Percentiles rank a stretch among this genome's conserved stretches.
Conservation (phyloP, 805 yeast species). For the Danielia reshetovae region DNA sequence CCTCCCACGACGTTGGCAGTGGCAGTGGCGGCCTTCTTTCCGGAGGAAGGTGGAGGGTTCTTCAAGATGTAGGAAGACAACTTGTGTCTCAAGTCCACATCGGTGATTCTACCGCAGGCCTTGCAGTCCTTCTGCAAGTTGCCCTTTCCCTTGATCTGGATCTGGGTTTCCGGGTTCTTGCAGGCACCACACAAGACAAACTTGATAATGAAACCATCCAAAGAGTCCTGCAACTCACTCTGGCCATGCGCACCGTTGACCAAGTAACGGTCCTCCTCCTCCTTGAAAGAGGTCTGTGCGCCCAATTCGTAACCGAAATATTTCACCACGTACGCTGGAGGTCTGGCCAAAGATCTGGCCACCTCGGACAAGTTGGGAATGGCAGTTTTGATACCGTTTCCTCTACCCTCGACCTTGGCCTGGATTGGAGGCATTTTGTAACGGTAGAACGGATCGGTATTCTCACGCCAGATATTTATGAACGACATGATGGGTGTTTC, state of each 20-base stretch:
- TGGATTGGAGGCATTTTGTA: slow-evolving; percentile 98
- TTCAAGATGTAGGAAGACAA: slow-evolving; percentile 82
- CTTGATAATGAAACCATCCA: slow-evolving; percentile 91
- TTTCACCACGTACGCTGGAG: slow-evolving; percentile 87
- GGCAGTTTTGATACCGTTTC: slow-evolving; percentile 98
- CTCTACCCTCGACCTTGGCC: slow-evolving; percentile 97
- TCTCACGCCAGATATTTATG: slow-evolving; percentile 93
- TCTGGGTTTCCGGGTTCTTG: slow-evolving; percentile 96
- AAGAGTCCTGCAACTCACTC: slow-evolving; percentile 81
- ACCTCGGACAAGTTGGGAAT: slow-evolving; percentile 87
- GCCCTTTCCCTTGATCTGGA: slow-evolving; percentile 71
- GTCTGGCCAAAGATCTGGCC: slow-evolving; percentile 91
- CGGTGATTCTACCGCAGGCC: slow-evolving; percentile 92
- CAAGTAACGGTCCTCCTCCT: slow-evolving; percentile 76
- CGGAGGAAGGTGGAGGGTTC: slow-evolving; percentile 75
- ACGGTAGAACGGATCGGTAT: slow-evolving; percentile 97
- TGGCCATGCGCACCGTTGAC: slow-evolving; percentile 96
- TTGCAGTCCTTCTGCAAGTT: slow-evolving; percentile 87
- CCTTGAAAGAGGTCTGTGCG: slow-evolving; percentile 86
- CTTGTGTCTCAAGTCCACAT: slow-evolving; percentile 81
- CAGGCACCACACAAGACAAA: slow-evolving; percentile 93
- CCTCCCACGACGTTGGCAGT: slow-evolving; percentile 87
- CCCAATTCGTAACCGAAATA: slow-evolving; percentile 96
- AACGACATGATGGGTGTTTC: slow-evolving; percentile 69
- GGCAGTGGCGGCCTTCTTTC: slow-evolving; percentile 81